These are phyloP conservation scores for Narthecium ossifragum DNA, from an alignment of 106 monocot species.

Conservation along the genomic window DNA sequence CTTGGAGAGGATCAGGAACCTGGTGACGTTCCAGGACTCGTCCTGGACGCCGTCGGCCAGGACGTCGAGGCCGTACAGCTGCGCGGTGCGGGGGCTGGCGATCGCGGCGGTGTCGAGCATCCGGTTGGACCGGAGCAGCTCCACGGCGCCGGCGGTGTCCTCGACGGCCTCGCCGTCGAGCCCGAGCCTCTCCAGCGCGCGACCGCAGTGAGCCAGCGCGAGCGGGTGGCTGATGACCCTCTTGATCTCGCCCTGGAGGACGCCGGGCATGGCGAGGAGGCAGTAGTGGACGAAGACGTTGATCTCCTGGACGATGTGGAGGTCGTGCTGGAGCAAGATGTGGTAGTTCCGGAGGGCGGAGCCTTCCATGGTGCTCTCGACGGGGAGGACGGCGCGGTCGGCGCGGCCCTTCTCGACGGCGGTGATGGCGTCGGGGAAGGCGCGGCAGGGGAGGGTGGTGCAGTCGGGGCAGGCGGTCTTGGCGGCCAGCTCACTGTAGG, in stretches of 20 bases:
- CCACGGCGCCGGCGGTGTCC: conserved; percentile 70
- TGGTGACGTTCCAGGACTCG: conserved; percentile 69
- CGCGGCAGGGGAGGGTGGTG: conserved; percentile 43
- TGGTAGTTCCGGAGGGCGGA: conserved; percentile 54
- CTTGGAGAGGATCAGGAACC: conserved; percentile 53
- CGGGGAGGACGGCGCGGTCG: conserved; percentile 58
- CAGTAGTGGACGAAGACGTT: conserved; percentile 69
- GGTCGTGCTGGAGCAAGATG: conserved; percentile 55
- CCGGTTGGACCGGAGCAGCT: conserved; percentile 40
- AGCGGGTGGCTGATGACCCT: conserved; percentile 64
- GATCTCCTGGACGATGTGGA: conserved; percentile 47
- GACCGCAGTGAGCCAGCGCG: conserved; percentile 71
- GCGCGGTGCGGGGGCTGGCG: conserved; percentile 54
- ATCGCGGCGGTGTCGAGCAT: conserved; percentile 70
- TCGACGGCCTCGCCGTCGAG: conserved; percentile 50
- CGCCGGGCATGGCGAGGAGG: conserved; percentile 78
- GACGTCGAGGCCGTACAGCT: conserved; percentile 58
- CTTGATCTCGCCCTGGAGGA: conserved; percentile 34
- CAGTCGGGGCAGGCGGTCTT: conserved; percentile 54
- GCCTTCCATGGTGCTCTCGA: conserved; percentile 63
- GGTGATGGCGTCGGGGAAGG: conserved; percentile 41
- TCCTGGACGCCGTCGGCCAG: conserved; percentile 58
- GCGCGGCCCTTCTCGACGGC: conserved; percentile 35
- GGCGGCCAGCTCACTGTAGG: conserved; percentile 77
- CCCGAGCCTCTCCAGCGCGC: conserved; percentile 46